Evolutionary conservation across 768 basidiomycete species (phyloP).

Genomic region (Amanita phalloides): DNA sequence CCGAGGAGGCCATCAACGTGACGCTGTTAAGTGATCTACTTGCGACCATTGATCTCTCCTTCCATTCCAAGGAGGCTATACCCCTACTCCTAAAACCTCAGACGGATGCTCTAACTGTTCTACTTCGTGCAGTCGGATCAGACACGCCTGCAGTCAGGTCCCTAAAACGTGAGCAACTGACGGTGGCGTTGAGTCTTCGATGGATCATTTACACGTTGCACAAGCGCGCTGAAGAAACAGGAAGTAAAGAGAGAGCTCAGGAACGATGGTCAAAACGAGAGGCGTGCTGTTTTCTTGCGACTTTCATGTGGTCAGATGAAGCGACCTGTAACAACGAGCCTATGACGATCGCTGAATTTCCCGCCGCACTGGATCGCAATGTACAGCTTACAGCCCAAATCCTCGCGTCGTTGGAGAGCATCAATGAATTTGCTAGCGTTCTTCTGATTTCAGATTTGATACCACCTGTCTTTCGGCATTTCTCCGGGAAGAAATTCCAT

Average conservation of each 20-base stretch:
- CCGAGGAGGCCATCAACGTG: constrained; percentile 45
- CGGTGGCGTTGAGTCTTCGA: constrained; percentile 46
- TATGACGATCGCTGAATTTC: constrained; percentile 12
- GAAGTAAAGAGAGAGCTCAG: constrained; percentile 46
- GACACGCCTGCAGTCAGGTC: constrained; percentile 35
- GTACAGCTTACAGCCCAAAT: constrained; percentile 62
- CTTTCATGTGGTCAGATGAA: constrained; percentile 25
- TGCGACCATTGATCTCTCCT: constrained; percentile 24
- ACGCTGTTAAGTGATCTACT: constrained; percentile 38
- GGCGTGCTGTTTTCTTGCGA: constrained; percentile 45
- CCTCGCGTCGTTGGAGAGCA: constrained; percentile 44
- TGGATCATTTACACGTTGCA: constrained; percentile 49
- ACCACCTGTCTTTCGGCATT: constrained; percentile 31
- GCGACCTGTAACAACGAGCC: not conserved
- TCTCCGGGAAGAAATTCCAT: constrained; percentile 59
- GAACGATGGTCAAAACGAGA: constrained; percentile 65
- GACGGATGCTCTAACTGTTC: constrained; percentile 39
- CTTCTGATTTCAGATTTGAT: constrained; percentile 42
- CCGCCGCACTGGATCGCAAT: constrained; percentile 43
- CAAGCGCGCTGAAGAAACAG: constrained; percentile 36
- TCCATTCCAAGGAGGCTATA: constrained; percentile 18
- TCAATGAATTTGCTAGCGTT: constrained; percentile 51
- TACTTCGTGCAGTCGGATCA: constrained; percentile 48
- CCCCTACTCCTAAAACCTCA: constrained; percentile 40
- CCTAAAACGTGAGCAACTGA: constrained; percentile 34